Conservation (phyloP, 345 rosid species). For the Cardamine resedifolia region DNA sequence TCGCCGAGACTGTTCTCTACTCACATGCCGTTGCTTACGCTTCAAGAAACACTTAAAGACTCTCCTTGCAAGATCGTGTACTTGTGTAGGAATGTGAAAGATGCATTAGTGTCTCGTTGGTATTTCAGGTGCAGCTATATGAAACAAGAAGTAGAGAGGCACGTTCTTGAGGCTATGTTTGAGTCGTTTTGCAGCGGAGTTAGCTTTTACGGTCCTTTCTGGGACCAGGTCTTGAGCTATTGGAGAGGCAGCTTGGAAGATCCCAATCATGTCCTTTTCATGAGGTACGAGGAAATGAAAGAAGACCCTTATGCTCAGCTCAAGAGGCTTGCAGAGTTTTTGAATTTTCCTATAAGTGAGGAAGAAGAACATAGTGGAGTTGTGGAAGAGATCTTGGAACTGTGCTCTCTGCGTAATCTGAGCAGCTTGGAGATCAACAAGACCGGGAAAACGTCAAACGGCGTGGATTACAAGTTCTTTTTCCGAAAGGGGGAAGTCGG, state of each 20-base stretch:
- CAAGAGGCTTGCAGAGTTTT: constrained; percentile 42
- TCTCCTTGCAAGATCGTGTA: constrained; percentile 52
- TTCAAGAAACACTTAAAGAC: constrained; percentile 35
- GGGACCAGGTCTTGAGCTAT: constrained; percentile 54
- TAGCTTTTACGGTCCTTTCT: constrained; percentile 44
- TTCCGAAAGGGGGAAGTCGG: constrained; percentile 49
- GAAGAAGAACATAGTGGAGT: constrained; percentile 37
- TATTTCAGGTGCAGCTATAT: constrained; percentile 27
- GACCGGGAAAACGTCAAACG: constrained; percentile 31
- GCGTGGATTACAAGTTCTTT: constrained; percentile 3
- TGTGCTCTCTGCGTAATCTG: constrained; percentile 48
- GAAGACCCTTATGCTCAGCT: constrained; percentile 23
- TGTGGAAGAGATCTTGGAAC: constrained; percentile 39
- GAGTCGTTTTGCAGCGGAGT: constrained; percentile 45
- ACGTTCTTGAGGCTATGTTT: constrained; percentile 36
- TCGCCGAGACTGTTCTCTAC: constrained; percentile 50
- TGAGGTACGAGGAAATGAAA: constrained; percentile 48
- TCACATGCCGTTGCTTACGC: constrained; percentile 42
- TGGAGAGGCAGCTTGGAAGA: constrained; percentile 52
- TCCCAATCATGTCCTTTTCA: constrained; percentile 38
- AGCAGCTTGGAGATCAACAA: constrained; percentile 48
- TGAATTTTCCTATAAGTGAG: constrained; percentile 40
- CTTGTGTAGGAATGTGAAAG: constrained; percentile 51
- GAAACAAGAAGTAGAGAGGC: neutral
- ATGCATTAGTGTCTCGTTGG: constrained; percentile 49